phyloP scores from a whole-genome alignment of 495 filamentous ascomycete genomes.

The Tuber microsphaerosporum region DNA sequence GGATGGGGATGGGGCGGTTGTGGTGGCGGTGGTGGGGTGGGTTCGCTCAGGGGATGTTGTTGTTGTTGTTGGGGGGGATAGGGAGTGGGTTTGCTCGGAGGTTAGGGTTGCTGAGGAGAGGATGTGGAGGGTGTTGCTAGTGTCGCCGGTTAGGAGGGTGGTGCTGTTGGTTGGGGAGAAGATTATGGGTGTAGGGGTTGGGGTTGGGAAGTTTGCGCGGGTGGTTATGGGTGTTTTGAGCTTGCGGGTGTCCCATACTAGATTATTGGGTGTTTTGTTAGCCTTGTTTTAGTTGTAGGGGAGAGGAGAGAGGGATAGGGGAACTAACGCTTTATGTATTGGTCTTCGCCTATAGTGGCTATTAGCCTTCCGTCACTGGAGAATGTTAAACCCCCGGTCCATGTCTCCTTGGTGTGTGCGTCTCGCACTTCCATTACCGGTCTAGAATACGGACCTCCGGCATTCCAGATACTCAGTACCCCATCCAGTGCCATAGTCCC shows the following conservation, averaged over 20 bases:
- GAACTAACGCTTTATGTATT: slow-evolving; percentile 50
- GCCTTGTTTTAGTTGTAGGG: slow-evolving; percentile 4
- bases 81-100: slow-evolving; percentile 73
- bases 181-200: slow-evolving; percentile 75
- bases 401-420: slow-evolving; percentile 74
- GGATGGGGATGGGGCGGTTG: too few species aligned
- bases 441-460: slow-evolving; percentile 76
- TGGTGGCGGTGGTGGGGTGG: slow-evolving; percentile 29
- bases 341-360: slow-evolving; percentile 78
- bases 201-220: slow-evolving; percentile 70
- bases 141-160: slow-evolving; percentile 81
- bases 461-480: slow-evolving; percentile 82
- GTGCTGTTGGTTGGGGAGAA: slow-evolving; percentile 72
- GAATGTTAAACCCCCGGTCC: slow-evolving; percentile 90
- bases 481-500: slow-evolving; percentile 85
- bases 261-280: slow-evolving; percentile 31
- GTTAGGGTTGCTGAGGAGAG: slow-evolving; percentile 82
- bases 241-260: slow-evolving; percentile 90
- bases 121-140: slow-evolving; percentile 80
- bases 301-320: too few species aligned
- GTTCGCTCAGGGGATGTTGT: too few species aligned
- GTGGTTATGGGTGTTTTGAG: slow-evolving; percentile 81
- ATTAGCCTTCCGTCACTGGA: slow-evolving; percentile 84
- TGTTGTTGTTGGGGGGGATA: slow-evolving; percentile 55
- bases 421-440: slow-evolving; percentile 79